Base-by-base conservation (phyloP, 2,329 filamentous ascomycete genomes). In the Diaporthe sp. region DNA sequence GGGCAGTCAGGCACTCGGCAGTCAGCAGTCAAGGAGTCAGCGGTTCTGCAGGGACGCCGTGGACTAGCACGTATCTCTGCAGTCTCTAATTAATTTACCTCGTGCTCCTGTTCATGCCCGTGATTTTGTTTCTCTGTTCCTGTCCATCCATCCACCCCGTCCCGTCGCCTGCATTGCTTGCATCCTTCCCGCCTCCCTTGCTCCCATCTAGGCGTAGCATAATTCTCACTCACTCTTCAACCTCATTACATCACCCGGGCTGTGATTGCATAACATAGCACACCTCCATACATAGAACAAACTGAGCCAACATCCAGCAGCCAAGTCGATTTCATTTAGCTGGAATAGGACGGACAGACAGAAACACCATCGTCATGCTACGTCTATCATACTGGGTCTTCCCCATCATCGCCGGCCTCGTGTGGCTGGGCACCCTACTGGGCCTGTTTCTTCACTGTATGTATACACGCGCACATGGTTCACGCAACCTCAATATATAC, bases 371-470 rank as follows among this genome's bases (percentile, higher is more conserved):
- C 67, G 67, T 25, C 31, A 80, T 80, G 79, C 71, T 80, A 46
- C 77, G 79, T 58, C 53, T 80, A 53, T 80, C 79, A 58, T 80
- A 81, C 49, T 81, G 80, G 79, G 77, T 93, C 75, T 88, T 95
- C 46, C 94, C 94, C 78, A 85, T 95, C 76, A 87, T 95, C 78
- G 92, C 93, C 65, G 90, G 91, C 78, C 80, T 90, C 75, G 86
- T 90, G 78, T 94, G 92, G 92, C 87, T 93, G 17, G 88, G 88
- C 77, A 95, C 92, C 82, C 88, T 96, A 22, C 87, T 95, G 37
- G 91, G 89, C 73, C 89, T 95, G 84, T 86, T 95, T 75, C 87
- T 94, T n/a, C 88, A 90, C 84, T 96, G 94, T 76, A 60, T 9
- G 75, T 72, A 34, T 7, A 31, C 13, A 1, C n/a, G 10, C 31